These are phyloP conservation scores for Amanita phalloides DNA, from an alignment of 768 basidiomycete genomes.

Conservation along the genomic window DNA sequence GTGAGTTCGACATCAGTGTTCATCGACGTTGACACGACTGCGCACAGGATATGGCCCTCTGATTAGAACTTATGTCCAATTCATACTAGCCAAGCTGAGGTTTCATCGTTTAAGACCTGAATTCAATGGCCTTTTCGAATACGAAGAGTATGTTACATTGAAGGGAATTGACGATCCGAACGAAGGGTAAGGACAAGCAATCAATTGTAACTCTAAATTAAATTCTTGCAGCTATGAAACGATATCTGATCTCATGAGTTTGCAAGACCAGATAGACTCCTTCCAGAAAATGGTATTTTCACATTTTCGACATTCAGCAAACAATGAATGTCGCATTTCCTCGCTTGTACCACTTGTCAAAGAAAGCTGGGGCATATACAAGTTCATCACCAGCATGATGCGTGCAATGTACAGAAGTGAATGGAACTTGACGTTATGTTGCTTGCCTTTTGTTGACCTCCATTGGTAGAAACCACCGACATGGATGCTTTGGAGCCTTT, in stretches of 20 bases:
- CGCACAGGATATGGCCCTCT: conserved; percentile 77
- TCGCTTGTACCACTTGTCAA: conserved; percentile 94
- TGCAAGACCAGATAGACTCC: conserved; percentile 98
- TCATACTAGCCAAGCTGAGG: conserved; percentile 88
- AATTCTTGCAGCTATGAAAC: conserved; percentile 74
- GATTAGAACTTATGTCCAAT: conserved; percentile 93
- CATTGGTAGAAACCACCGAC: conserved; percentile 68
- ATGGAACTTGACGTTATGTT: conserved; percentile 13
- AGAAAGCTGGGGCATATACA: conserved; percentile 98
- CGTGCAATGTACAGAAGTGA: conserved; percentile 91
- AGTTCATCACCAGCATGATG: conserved; percentile 98
- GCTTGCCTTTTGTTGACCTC: neutral
- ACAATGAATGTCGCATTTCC: conserved; percentile 97
- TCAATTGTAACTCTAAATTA: neutral
- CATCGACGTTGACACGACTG: neutral
- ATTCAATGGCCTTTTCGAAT: conserved; percentile 98
- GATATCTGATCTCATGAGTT: conserved; percentile 91
- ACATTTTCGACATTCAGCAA: conserved; percentile 81
- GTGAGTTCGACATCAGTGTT: conserved; percentile 25
- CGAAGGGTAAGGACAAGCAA: conserved; percentile 65
- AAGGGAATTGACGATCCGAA: conserved; percentile 99
- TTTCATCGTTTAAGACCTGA: conserved; percentile 95
- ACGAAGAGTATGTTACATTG: conserved; percentile 95
- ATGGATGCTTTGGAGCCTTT: conserved; percentile 85
- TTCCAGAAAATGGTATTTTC: conserved; percentile 98